Evolutionary conservation across 306 rosid species (phyloP), one percentile per base, ranked within the genome.

Genomic region (Luffa aegyptiaca): DNA sequence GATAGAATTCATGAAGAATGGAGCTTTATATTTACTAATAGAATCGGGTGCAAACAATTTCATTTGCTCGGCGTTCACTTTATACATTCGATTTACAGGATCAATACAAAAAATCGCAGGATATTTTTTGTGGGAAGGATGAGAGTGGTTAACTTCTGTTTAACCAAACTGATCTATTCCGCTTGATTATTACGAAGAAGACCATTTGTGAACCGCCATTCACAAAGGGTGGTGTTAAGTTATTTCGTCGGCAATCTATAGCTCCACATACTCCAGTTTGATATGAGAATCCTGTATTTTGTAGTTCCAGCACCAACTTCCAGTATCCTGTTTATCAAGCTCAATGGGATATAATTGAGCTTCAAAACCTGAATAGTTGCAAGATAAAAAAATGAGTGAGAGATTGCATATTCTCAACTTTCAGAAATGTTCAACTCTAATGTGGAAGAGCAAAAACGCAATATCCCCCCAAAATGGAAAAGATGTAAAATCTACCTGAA

Each of bases 291-390:
- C 97, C 70, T 84, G 82, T 81, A 85, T 81, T 87, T 84, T 87
- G 92, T 93, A 95, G 79, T 89, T 79, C 98, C 97, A 91, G 79
- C 41, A 85, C 98, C 98, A 95, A 86, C 93, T 95, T 87, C 97
- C 97, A 79, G 82, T 85, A 36, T 90, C 93, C 90, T 82, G 86
- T 90, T 76, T 83, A 69, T 78, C 82, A 79, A 64, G 86, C 65
- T 83, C 92, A 81, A 92, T 89, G 3, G 90, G 95, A 70, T 85
- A 86, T 77, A 89, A 83, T 53, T 80, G 83, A 81, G 83, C 84
- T 10, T 81, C 85, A 33, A 87, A 81, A 85, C 93, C 97, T 95
- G 92, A 65, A 69, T 31, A 51, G 5, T 74, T 33, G 61, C 26
- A 26, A 48, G 2, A 73, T 21, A 65, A 80, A 41, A 41, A 49